Base-by-base conservation (phyloP, 179 eudicot genomes). In the Spergularia azorica region DNA sequence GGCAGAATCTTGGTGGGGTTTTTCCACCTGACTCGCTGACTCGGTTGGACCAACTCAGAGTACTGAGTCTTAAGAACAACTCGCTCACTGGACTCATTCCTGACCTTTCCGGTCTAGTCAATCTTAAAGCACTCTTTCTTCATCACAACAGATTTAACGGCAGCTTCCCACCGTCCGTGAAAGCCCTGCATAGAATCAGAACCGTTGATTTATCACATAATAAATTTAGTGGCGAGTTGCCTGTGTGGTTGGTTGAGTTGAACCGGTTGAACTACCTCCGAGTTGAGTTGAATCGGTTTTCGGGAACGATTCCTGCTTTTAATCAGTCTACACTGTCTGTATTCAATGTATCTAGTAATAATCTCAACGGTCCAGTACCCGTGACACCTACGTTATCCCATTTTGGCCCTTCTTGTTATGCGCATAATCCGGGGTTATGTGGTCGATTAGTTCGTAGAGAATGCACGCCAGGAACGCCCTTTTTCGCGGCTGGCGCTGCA, bases 11-110 rank as follows among this genome's bases (percentile, higher is more conserved):
- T 41, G 73, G 50, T 21, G 88, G 86, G 57, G 12, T 61, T 14
- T 75, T 86, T 75, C 2, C 71, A 0, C 59, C 79, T 36, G 32
- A 83, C 36, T 63, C 88, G 15, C 59, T 86, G 4, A 63, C 86
- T 60, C 74, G 57, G 10, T 50, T 86, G 2, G 81, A 78, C 74
- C 86, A 86, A 59, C 88, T 86, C 78, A 67, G 98, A 21, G 96
- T 94, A 17, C 81, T 94, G 9, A 88, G 91, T 62, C 84, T 95
- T n/a, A 87, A 84, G 17, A 86, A 87, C 43, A 90, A 90, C 88
- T 93, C 93, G 20, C 79, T 95, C 18, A 58, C 72, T 43, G 98
- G 97, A 4, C 84, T 75, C 8, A 77, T 92, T 21, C 97, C 97
- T 3, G 78, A 89, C 63, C 86, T 95, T 15, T 83, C 96, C 2